phyloP scores from a whole-genome alignment of 352 stramenopile species.

The Phytophthora palmivora region DNA sequence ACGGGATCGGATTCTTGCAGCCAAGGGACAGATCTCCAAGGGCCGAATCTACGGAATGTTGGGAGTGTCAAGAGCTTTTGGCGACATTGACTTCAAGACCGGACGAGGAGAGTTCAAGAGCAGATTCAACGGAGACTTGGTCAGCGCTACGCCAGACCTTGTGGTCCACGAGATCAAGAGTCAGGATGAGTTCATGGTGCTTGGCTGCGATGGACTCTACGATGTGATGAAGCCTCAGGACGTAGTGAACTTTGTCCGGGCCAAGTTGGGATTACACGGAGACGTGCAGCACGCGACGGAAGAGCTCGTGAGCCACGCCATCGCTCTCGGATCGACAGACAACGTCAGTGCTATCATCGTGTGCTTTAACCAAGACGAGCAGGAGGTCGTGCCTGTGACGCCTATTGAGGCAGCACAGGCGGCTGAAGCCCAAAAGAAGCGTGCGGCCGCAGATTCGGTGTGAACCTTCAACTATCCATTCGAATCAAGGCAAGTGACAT shows the following conservation, averaged over 20 bases:
- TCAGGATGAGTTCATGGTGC: constrained; percentile 83
- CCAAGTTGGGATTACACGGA: constrained; percentile 70
- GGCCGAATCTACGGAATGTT: constrained; percentile 88
- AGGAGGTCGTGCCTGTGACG: constrained; percentile 42
- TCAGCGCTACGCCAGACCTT: constrained; percentile 76
- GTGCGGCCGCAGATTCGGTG: constrained; percentile 24
- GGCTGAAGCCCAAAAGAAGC: constrained; percentile 40
- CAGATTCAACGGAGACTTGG: constrained; percentile 83
- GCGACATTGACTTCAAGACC: constrained; percentile 90
- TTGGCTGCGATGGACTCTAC: constrained; percentile 87
- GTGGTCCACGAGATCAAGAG: constrained; percentile 55
- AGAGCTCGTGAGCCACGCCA: constrained; percentile 83
- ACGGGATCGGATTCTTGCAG: constrained; percentile 79
- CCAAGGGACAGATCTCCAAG: constrained; percentile 85
- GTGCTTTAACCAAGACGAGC: constrained; percentile 73
- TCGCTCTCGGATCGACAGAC: constrained; percentile 81
- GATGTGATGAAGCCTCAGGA: constrained; percentile 86
- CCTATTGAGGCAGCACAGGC: constrained; percentile 42
- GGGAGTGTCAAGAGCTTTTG: constrained; percentile 83
- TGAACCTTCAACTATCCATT: constrained; percentile 16
- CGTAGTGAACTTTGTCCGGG: constrained; percentile 84
- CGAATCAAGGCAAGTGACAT: constrained; percentile 18
- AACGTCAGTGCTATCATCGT: constrained; percentile 87
- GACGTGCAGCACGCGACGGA: constrained; percentile 83
- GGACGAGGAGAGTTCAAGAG: constrained; percentile 81